These are phyloP conservation scores for Backusella morwellensis DNA, from an alignment of 192 early-diverging fungal species.

Conservation along the genomic window DNA sequence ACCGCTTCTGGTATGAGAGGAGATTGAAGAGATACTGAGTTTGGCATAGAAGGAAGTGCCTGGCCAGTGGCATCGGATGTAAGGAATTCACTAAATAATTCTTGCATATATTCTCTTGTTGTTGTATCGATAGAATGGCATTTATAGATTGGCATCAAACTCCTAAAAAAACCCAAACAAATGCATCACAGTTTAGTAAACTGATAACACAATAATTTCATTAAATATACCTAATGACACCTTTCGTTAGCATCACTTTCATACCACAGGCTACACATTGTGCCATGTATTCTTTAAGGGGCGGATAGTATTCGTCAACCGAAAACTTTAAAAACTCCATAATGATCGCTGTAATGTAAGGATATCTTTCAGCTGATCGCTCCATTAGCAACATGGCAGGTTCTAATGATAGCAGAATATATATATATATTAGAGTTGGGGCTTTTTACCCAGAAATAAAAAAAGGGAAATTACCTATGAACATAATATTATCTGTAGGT, in stretches of 20 bases:
- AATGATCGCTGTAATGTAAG: slow-evolving; percentile 63
- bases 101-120: slow-evolving; percentile 23
- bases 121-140: slow-evolving; percentile 21
- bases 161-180: slow-evolving; percentile 7
- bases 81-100: slow-evolving; percentile 29
- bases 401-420: slow-evolving; percentile 41
- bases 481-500: slow-evolving; percentile 72
- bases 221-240: slow-evolving; percentile 54
- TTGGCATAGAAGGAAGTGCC: neutral
- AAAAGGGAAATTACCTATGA: slow-evolving; percentile 40
- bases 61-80: neutral
- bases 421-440: neutral
- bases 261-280: slow-evolving; percentile 53
- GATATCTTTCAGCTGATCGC: slow-evolving; percentile 57
- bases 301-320: slow-evolving; percentile 57
- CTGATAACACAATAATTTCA: neutral
- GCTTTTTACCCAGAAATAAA: too few species aligned
- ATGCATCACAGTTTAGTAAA: neutral
- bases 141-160: slow-evolving; percentile 30
- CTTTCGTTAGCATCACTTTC: slow-evolving; percentile 55
- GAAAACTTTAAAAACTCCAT: slow-evolving; percentile 67
- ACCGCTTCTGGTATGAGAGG: neutral
- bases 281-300: slow-evolving; percentile 45
- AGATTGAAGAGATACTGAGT: slow-evolving; percentile 1
- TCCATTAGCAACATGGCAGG: slow-evolving; percentile 77